Conservation (phyloP, 768 basidiomycete species). For the Exidia glandulosa region DNA sequence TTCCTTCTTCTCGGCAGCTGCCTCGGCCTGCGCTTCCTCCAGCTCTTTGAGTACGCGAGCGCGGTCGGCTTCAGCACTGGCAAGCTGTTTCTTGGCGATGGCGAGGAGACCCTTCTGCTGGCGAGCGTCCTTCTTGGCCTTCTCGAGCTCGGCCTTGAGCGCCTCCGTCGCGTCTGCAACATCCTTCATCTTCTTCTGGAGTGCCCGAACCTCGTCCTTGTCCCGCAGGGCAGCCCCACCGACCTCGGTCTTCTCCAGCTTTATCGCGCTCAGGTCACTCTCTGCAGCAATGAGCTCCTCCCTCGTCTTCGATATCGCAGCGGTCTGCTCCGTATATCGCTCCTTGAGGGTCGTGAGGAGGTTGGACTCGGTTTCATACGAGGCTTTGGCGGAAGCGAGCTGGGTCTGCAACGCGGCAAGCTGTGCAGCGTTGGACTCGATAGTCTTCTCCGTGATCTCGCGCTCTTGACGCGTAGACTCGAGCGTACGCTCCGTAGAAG, state of each 20-base stretch:
- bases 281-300: slow-evolving; percentile 82
- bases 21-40: slow-evolving; percentile 50
- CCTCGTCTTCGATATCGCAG: slow-evolving; percentile 58
- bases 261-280: slow-evolving; percentile 80
- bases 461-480: slow-evolving; percentile 58
- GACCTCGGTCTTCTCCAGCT: slow-evolving; percentile 84
- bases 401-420: slow-evolving; percentile 75
- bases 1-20: slow-evolving; percentile 41
- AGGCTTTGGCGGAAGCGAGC: slow-evolving; percentile 69
- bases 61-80: slow-evolving; percentile 68
- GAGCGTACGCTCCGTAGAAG: slow-evolving; percentile 65
- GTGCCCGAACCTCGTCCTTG: slow-evolving; percentile 84
- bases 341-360: slow-evolving; percentile 58
- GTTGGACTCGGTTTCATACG: slow-evolving; percentile 76
- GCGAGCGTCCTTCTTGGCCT: slow-evolving; percentile 83
- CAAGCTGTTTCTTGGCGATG: slow-evolving; percentile 89
- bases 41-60: slow-evolving; percentile 62
- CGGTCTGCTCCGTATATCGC: slow-evolving; percentile 52
- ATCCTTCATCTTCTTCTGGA: slow-evolving; percentile 79
- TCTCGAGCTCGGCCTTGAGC: slow-evolving; percentile 70
- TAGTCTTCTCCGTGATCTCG: slow-evolving; percentile 46
- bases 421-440: slow-evolving; percentile 60
- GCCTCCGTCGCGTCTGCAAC: slow-evolving; percentile 59
- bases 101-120: slow-evolving; percentile 93
- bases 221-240: slow-evolving; percentile 80